Conservation (phyloP, 1,284 basidiomycete genomes). For the Puccinia coronata region DNA sequence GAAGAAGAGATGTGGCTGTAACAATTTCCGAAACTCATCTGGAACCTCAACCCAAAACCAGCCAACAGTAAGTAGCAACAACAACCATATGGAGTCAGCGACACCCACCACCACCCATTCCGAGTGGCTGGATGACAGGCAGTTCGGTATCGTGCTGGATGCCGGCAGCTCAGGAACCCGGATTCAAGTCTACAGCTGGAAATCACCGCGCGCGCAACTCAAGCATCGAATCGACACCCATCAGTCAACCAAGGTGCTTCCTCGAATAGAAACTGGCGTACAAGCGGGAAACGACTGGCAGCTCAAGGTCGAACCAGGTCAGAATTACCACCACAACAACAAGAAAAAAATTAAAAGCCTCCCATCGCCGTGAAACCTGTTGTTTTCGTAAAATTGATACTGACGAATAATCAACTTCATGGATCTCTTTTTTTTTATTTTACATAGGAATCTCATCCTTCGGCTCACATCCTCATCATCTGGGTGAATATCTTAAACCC, state of each 20-base stretch:
- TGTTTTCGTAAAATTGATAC: background rate
- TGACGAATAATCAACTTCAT: background rate
- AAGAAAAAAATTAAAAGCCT: too few species aligned
- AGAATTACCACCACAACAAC: too few species aligned
- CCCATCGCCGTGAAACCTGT: too few species aligned
- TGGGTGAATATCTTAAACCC: constrained; percentile 76
- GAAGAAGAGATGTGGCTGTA: too few species aligned
- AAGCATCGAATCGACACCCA: constrained; percentile 1
- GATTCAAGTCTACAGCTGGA: constrained; percentile 96
- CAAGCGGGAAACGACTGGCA: constrained; percentile 80
- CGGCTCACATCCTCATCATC: constrained; percentile 69
- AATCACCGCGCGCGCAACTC: constrained; percentile 63
- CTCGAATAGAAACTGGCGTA: constrained; percentile 74
- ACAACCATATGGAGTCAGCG: background rate
- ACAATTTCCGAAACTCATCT: background rate
- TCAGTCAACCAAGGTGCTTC: constrained; percentile 26
- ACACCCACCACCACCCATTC: background rate
- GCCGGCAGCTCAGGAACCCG: constrained; percentile 96
- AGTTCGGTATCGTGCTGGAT: constrained; percentile 93
- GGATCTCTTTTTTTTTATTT: background rate
- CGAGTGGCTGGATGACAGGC: constrained; percentile 46
- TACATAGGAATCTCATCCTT: constrained; percentile 85
- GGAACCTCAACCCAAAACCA: background rate
- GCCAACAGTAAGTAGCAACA: too few species aligned
- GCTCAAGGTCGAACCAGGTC: constrained; percentile 87